Conservation (phyloP, 2,329 filamentous ascomycete species). For the Teratosphaeria viscida region DNA sequence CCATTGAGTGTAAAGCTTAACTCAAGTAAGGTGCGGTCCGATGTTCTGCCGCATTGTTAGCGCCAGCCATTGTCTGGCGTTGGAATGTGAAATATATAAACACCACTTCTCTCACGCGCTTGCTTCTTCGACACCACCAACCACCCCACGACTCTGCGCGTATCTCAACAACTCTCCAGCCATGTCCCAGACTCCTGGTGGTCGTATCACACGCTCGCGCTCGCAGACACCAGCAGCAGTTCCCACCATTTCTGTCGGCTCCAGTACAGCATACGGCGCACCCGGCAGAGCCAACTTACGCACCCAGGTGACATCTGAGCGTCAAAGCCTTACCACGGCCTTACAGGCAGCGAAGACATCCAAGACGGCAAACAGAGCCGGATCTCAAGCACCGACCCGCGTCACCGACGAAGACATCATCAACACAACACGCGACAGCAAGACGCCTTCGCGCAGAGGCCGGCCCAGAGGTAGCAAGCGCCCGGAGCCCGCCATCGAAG, state of each 20-base stretch:
- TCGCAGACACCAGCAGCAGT: conserved; percentile 2
- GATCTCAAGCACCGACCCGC: not conserved
- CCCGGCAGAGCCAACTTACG: conserved; percentile 5
- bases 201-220: conserved; percentile 1
- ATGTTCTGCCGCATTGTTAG: not conserved
- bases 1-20: not conserved
- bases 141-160: not conserved
- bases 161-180: not conserved
- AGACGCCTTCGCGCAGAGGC: not conserved
- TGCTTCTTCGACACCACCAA: not conserved
- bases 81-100: not conserved
- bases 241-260: conserved; percentile 4
- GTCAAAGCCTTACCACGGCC: not conserved
- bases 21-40: not conserved
- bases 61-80: not conserved
- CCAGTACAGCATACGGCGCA: conserved; percentile 7
- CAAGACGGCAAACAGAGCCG: not conserved
- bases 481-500: not conserved
- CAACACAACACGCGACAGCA: not conserved
- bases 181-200: not conserved
- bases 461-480: not conserved
- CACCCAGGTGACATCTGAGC: conserved; percentile 2
- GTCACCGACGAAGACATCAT: not conserved
- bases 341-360: not conserved
- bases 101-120: not conserved